Evolutionary conservation across 441 rosid genomes (phyloP).

Genomic region (Jatropha podagrica): DNA sequence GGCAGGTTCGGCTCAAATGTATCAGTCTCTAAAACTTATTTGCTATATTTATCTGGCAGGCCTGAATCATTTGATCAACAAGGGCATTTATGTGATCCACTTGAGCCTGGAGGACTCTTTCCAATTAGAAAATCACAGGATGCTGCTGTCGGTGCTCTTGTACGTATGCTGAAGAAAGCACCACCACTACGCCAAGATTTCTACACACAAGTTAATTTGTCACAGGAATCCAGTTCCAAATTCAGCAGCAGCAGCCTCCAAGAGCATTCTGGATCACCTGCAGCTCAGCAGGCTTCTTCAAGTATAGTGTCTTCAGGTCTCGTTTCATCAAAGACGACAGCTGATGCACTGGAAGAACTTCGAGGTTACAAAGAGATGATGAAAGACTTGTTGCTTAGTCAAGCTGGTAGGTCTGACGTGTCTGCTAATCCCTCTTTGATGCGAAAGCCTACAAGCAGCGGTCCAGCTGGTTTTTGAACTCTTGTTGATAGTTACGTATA

Average conservation of each 20-base stretch:
- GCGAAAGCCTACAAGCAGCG: constrained; percentile 18
- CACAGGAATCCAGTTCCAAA: constrained; percentile 38
- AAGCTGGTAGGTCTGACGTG: constrained; percentile 36
- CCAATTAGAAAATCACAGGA: constrained; percentile 63
- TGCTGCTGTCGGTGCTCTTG: constrained; percentile 92
- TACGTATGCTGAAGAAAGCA: constrained; percentile 82
- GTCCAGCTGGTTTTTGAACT: constrained; percentile 20
- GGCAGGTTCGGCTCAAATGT: not conserved
- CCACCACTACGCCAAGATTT: constrained; percentile 68
- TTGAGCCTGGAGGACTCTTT: constrained; percentile 48
- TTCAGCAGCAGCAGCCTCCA: constrained; percentile 33
- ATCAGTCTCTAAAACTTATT: not conserved
- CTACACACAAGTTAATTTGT: constrained; percentile 28
- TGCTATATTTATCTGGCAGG: constrained; percentile 37
- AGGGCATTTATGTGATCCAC: constrained; percentile 42
- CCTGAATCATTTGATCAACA: constrained; percentile 61
- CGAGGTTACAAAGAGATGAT: constrained; percentile 63
- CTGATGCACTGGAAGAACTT: constrained; percentile 92
- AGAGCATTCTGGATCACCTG: constrained; percentile 25
- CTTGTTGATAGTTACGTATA: constrained; percentile 21
- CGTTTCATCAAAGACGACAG: constrained; percentile 59
- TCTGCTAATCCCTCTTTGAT: constrained; percentile 17
- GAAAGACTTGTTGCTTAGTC: constrained; percentile 58
- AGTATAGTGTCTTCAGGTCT: constrained; percentile 42
- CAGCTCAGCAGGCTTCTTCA: constrained; percentile 32